Base-by-base conservation (phyloP, 257 asterid species). In the Fraxinus quadrangulata region DNA sequence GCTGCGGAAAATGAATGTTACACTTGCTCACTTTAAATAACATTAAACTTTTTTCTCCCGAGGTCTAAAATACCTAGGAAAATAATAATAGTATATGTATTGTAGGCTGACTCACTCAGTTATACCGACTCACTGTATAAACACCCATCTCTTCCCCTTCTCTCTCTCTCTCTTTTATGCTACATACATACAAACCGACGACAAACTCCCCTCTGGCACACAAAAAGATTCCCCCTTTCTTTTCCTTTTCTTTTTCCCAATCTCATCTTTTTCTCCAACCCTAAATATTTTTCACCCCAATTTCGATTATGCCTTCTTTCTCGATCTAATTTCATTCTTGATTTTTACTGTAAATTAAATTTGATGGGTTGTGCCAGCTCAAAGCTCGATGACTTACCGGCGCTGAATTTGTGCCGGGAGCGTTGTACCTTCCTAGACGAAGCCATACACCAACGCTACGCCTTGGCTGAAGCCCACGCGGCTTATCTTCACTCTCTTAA, bases 381-480 rank as follows among this genome's bases (percentile, higher is more conserved):
- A 6, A 95, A 95, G 91, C 91, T 83, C 23, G 97, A 93, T 42
- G 98, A 95, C 56, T 83, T 89, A 30, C 99, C 99, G 87, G 98
- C 98, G 74, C 94, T 95, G 54, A 77, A 78, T 12, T 72, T 95
- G 13, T 95, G 99, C 86, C 92, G 97, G 1, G 97, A 95, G 26
- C 97, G 98, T 1, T 95, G 98, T 49, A 59, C 76, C 47, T 90
- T 85, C 80, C 90, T 95, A 9, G 99, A 95, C 83, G 88, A 91
- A 78, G 99, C 99, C 37, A 85, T 95, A 1, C 93, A 88, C 0
- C 97, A 86, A 72, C 95, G 99, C 56, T 95, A 84, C 68, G 87
- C 94, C 76, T 83, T 95, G n/a, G 92, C 99, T 4, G 94, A 93
- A 36, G 89, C 98, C 37, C 99, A 95, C 66, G 71, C 85, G 6